Evolutionary conservation across 441 rosid genomes (phyloP), one percentile per base, ranked within the genome.

Genomic region (Gossypium trilobum): DNA sequence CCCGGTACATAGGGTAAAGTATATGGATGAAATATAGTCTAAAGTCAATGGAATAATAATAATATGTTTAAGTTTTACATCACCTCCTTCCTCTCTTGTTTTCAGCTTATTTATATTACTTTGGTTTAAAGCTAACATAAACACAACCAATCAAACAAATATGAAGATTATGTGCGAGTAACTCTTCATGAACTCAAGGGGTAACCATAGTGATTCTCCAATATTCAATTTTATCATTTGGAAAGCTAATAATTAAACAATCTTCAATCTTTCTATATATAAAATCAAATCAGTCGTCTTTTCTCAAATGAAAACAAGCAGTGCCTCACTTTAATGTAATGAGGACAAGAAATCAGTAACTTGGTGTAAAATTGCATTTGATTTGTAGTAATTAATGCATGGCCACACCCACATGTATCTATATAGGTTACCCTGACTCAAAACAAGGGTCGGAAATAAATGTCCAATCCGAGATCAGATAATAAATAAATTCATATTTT

Each of bases 21-120:
- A 63, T 25, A 70, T 60, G 65, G 59, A 80, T 61, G 67, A 74
- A 58, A 68, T 33, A 22, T 57, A 19, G 42, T 8, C 62, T 44
- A 6, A 23, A 51, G 22, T 50, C 5, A 36, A 16, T 36, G 50
- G 50, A 42, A 62, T 62, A 1, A 13, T 17, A 4, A 62, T 62
- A 62, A 17, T 36, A 17, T 36, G 8, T 36, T 62, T 1, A 33
- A 8, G 9, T 11, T 57, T n/a, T 25, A 11, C 16, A 56, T 1
- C 29, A 55, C 10, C 29, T 9, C 61, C 61, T 14, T 59, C 33
- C 64, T 6, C 1, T 31, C 33, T 29, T 29, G 33, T n/a, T 29
- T 27, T 29, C 5, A 14, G 23, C 46, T 31, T 58, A 4, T 52
- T 31, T 56, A 9, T 50, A 14, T 50, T 56, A 25, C 13, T 56